Evolutionary conservation across 306 rosid genomes (phyloP).

Genomic region (Inga laurina): DNA sequence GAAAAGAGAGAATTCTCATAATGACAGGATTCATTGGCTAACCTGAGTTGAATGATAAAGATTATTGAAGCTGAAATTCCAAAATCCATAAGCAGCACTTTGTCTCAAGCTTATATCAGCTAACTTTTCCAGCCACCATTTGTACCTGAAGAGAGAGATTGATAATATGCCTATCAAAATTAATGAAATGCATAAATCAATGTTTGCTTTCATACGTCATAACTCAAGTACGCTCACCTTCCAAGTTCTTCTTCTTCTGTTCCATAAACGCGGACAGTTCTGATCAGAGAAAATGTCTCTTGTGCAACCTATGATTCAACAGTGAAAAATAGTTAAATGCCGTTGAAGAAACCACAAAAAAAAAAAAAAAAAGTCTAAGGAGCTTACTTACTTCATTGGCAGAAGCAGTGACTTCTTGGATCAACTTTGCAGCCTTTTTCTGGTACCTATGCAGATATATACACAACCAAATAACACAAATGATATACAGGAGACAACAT

Average conservation of each 20-base stretch:
- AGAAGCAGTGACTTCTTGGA: constrained; percentile 90
- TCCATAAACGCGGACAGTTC: constrained; percentile 96
- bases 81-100: constrained; percentile 89
- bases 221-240: constrained; percentile 52
- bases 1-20: neutral
- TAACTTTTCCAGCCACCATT: constrained; percentile 79
- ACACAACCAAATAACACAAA: constrained; percentile 26
- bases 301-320: constrained; percentile 75
- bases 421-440: constrained; percentile 86
- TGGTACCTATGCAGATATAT: constrained; percentile 68
- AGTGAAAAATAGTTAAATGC: neutral
- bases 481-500: neutral
- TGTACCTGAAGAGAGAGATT: constrained; percentile 56
- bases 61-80: constrained; percentile 82
- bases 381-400: constrained; percentile 74
- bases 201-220: constrained; percentile 15
- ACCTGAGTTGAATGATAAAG: constrained; percentile 98
- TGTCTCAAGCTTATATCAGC: constrained; percentile 87
- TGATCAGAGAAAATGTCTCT: constrained; percentile 89
- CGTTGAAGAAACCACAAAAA: constrained; percentile 2
- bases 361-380: neutral
- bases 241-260: constrained; percentile 81
- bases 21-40: constrained; percentile 22
- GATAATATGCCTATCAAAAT: constrained; percentile 24
- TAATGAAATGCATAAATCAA: constrained; percentile 9